Conservation (phyloP, 139 green algal species). For the Haematococcus lacustris region DNA sequence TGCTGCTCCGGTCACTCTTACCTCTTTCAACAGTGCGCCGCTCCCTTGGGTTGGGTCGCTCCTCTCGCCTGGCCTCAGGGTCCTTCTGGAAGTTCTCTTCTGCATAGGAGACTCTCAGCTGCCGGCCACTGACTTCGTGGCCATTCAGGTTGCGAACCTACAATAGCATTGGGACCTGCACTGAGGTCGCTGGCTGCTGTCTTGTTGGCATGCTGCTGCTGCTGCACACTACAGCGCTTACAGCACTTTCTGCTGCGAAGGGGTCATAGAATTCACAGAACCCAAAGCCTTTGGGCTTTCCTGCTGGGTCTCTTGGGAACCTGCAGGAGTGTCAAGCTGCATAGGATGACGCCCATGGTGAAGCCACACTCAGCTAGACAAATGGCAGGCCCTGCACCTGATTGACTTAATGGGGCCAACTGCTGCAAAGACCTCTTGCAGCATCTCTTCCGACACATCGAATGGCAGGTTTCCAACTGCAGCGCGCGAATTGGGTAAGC, state of each 20-base stretch:
- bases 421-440: conserved; percentile 59
- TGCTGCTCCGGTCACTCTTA: neutral
- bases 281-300: conserved; percentile 88
- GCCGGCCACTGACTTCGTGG: conserved; percentile 53
- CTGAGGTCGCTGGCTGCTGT: too few relatives aligned
- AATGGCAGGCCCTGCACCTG: neutral
- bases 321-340: neutral
- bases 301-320: conserved; percentile 36
- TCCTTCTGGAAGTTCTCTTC: neutral
- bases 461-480: conserved; percentile 78
- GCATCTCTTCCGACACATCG: conserved; percentile 67
- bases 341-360: too few relatives aligned
- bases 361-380: too few relatives aligned
- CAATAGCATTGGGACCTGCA: too few relatives aligned
- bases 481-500: neutral
- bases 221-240: too few relatives aligned
- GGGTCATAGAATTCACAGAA: conserved; percentile 93
- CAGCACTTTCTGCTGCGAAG: conserved; percentile 74
- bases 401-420: conserved; percentile 63
- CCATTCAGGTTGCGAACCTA: conserved; percentile 79
- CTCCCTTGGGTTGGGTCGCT: neutral
- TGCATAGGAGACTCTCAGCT: conserved; percentile 58
- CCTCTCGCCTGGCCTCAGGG: neutral
- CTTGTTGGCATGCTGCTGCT: too few relatives aligned
- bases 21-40: neutral